phyloP scores from a whole-genome alignment of 1,284 basidiomycete genomes.

The Nidula niveotomentosa region DNA sequence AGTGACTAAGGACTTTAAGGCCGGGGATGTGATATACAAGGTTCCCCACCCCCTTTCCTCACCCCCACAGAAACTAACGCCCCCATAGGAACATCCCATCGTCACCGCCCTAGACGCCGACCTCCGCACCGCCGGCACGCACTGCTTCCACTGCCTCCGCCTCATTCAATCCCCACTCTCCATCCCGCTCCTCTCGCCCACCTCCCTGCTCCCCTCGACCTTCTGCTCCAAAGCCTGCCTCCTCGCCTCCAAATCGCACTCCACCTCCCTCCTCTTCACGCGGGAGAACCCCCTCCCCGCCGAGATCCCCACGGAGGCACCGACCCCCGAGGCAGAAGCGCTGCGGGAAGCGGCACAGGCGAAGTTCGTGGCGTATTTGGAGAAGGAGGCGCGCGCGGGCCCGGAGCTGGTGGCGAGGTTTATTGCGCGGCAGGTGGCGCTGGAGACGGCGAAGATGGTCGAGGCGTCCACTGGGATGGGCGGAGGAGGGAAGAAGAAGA shows the following conservation, averaged over 20 bases:
- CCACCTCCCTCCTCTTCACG: slow-evolving; percentile 69
- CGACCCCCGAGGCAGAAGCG: slow-evolving; percentile 28
- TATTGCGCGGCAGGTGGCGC: slow-evolving; percentile 66
- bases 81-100: slow-evolving; percentile 65
- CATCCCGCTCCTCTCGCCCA: slow-evolving; percentile 37
- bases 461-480: slow-evolving; percentile 2
- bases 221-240: slow-evolving; percentile 69
- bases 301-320: slow-evolving; percentile 38
- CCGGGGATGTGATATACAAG: slow-evolving; percentile 76
- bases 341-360: slow-evolving; percentile 58
- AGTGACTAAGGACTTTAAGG: slow-evolving; percentile 63
- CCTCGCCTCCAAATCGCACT: slow-evolving; percentile 51
- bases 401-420: slow-evolving; percentile 68
- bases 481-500: slow-evolving; percentile 14
- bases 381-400: slow-evolving; percentile 39
- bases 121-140: slow-evolving; percentile 58
- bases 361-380: slow-evolving; percentile 54
- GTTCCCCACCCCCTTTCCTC: slow-evolving; percentile 39
- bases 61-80: slow-evolving; percentile 4
- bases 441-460: slow-evolving; percentile 61
- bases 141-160: slow-evolving; percentile 75
- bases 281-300: slow-evolving; percentile 60
- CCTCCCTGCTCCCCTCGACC: slow-evolving; percentile 5
- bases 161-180: slow-evolving; percentile 42
- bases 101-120: slow-evolving; percentile 70